phyloP scores from a whole-genome alignment of 1,139 yeast species.

The Zygoascus hellenicus region DNA sequence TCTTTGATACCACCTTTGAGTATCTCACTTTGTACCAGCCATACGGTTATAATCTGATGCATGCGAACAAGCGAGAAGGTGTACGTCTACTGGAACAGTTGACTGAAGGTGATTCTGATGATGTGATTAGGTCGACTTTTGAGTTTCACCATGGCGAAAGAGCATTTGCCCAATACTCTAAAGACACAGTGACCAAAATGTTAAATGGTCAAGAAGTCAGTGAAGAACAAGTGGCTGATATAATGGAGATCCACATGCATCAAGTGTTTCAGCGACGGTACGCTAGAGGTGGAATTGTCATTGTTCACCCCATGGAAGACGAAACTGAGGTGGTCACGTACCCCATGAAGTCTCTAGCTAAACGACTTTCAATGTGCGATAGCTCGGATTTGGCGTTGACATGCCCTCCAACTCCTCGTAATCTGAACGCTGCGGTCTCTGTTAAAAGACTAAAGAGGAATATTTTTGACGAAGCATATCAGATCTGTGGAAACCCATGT shows the following conservation, averaged over 20 bases:
- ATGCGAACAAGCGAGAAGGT: conserved; percentile 12
- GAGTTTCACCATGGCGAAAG: conserved; percentile 17
- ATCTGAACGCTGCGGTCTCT: conserved; percentile 7
- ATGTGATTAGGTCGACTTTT: conserved; percentile 14
- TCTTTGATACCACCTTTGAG: conserved; percentile 15
- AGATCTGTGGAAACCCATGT: conserved; percentile 14
- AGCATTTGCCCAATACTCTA: conserved; percentile 24
- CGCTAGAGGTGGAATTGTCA: conserved; percentile 20
- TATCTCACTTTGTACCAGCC: conserved; percentile 16
- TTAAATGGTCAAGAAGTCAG: conserved; percentile 5
- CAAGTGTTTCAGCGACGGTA: conserved; percentile 24
- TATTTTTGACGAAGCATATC: conserved; percentile 3
- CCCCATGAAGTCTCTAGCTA: conserved; percentile 25
- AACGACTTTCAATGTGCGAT: conserved; percentile 24
- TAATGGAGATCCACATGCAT: conserved; percentile 28
- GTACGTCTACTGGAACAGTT: conserved; percentile 14
- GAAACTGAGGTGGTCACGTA: conserved; percentile 18
- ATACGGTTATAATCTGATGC: conserved; percentile 17
- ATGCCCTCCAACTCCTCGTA: conserved; percentile 22
- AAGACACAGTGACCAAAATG: conserved; percentile 18
- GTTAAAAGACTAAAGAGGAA: neutral
- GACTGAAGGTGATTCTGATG: conserved; percentile 15
- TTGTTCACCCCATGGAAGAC: conserved; percentile 23
- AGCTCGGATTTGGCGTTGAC: conserved; percentile 11
- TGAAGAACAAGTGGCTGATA: conserved; percentile 14